These are phyloP conservation scores for Lachancea kluyveri DNA, from an alignment of 805 yeast genomes.

Conservation along the genomic window DNA sequence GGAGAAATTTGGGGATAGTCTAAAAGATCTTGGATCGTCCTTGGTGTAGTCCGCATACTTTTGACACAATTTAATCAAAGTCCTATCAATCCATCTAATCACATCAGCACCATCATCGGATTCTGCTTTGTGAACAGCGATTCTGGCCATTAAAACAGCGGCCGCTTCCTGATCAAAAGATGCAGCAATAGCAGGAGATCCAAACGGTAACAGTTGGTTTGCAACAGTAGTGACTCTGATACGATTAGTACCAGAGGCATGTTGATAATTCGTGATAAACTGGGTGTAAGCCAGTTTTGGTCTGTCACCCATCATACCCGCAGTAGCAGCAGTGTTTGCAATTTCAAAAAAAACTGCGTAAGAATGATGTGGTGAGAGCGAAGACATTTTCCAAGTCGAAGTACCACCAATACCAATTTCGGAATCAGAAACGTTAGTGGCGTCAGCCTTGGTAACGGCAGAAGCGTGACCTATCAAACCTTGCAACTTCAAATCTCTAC, in stretches of 20 bases:
- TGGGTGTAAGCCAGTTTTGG: slow-evolving; percentile 54
- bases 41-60: slow-evolving; percentile 90
- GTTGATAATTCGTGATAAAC: slow-evolving; percentile 89
- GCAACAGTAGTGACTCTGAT: slow-evolving; percentile 84
- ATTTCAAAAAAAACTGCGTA: slow-evolving; percentile 89
- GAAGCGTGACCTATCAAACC: slow-evolving; percentile 94
- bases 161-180: slow-evolving; percentile 99
- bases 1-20: slow-evolving; percentile 76
- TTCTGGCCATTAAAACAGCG: slow-evolving; percentile 85
- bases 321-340: slow-evolving; percentile 34
- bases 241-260: slow-evolving; percentile 86
- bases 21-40: slow-evolving; percentile 76
- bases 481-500: slow-evolving; percentile 79
- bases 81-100: slow-evolving; percentile 90
- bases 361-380: slow-evolving; percentile 80
- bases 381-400: slow-evolving; percentile 78
- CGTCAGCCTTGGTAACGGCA: slow-evolving; percentile 56
- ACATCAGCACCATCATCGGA: slow-evolving; percentile 91
- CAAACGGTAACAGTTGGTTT: slow-evolving; percentile 45
- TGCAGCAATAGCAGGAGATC: slow-evolving; percentile 46
- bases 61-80: slow-evolving; percentile 82
- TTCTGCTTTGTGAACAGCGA: slow-evolving; percentile 77
- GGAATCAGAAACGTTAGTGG: slow-evolving; percentile 77
- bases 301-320: slow-evolving; percentile 17
- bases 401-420: slow-evolving; percentile 95